Conservation (phyloP, 441 rosid genomes). For the Dalechampia spathulata region DNA sequence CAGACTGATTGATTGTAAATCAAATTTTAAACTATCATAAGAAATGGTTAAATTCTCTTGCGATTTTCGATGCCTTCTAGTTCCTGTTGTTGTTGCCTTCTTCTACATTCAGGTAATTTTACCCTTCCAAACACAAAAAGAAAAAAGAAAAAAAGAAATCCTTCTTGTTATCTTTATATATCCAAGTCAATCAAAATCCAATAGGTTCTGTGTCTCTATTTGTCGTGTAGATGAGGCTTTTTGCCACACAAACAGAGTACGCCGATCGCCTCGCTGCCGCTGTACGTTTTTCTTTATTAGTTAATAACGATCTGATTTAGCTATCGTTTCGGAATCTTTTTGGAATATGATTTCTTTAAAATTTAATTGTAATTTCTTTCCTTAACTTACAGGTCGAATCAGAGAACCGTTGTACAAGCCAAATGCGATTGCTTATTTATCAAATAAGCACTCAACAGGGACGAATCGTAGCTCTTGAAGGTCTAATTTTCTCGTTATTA, state of each 20-base stretch:
- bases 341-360: too few relatives aligned
- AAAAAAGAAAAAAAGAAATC: background rate
- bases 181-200: background rate
- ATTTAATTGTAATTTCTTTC: too few relatives aligned
- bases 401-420: slow-evolving; percentile 68
- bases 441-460: slow-evolving; percentile 80
- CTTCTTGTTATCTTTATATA: background rate
- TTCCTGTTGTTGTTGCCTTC: slow-evolving; percentile 70
- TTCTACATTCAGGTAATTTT: slow-evolving; percentile 64
- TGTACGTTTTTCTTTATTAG: slow-evolving; percentile 32
- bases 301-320: too few relatives aligned
- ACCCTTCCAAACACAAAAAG: background rate
- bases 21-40: too few relatives aligned
- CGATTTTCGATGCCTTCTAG: slow-evolving; percentile 74
- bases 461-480: slow-evolving; percentile 66
- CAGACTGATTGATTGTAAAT: too few relatives aligned
- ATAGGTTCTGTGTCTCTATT: background rate
- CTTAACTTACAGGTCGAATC: slow-evolving; percentile 51
- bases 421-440: slow-evolving; percentile 68
- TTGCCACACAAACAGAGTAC: slow-evolving; percentile 71
- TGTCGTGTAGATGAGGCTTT: slow-evolving; percentile 66
- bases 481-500: slow-evolving; percentile 16
- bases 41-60: slow-evolving; percentile 31
- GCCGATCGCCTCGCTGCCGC: slow-evolving; percentile 80
- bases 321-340: too few relatives aligned